These are phyloP conservation scores for Collybiopsis confluens DNA, from an alignment of 768 basidiomycete genomes.

Conservation along the genomic window DNA sequence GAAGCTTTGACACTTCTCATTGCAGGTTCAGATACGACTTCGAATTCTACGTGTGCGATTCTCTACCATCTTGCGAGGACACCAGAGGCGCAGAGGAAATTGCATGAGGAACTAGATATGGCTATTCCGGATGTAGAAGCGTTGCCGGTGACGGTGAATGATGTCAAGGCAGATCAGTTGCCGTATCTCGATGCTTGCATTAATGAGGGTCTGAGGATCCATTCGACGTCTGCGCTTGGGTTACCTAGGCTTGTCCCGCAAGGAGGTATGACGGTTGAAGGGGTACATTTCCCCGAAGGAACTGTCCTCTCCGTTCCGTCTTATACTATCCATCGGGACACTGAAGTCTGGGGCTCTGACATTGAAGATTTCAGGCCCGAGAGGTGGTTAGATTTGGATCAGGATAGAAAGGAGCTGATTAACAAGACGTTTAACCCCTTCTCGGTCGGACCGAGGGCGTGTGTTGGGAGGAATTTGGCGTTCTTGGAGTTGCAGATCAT, in stretches of 20 bases:
- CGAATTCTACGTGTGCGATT: slow-evolving; percentile 57
- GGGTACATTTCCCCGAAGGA: slow-evolving; percentile 65
- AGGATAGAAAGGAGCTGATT: slow-evolving; percentile 44
- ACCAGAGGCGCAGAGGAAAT: slow-evolving; percentile 58
- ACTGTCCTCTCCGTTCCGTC: slow-evolving; percentile 76
- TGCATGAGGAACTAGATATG: slow-evolving; percentile 74
- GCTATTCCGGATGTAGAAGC: slow-evolving; percentile 30
- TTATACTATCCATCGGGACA: slow-evolving; percentile 78
- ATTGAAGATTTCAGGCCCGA: slow-evolving; percentile 74
- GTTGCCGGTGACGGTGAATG: slow-evolving; percentile 52
- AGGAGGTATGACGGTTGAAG: slow-evolving; percentile 62
- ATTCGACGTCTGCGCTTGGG: slow-evolving; percentile 81
- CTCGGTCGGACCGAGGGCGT: slow-evolving; percentile 78
- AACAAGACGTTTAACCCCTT: slow-evolving; percentile 83
- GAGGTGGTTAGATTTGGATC: slow-evolving; percentile 76
- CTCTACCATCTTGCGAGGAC: slow-evolving; percentile 58
- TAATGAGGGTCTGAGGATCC: slow-evolving; percentile 79
- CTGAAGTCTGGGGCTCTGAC: slow-evolving; percentile 73
- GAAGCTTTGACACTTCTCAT: slow-evolving; percentile 85
- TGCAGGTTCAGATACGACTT: slow-evolving; percentile 89
- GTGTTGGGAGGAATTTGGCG: slow-evolving; percentile 82
- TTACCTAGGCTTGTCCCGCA: slow-evolving; percentile 76
- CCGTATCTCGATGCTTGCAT: slow-evolving; percentile 85
- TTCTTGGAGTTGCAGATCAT: slow-evolving; percentile 78
- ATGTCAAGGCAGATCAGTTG: slow-evolving; percentile 54